A percentile compares a stretch with the other conserved stretches of the same genome.
Conservation (phyloP, 805 yeast species). For the Saccharomycopsis microspora region DNA sequence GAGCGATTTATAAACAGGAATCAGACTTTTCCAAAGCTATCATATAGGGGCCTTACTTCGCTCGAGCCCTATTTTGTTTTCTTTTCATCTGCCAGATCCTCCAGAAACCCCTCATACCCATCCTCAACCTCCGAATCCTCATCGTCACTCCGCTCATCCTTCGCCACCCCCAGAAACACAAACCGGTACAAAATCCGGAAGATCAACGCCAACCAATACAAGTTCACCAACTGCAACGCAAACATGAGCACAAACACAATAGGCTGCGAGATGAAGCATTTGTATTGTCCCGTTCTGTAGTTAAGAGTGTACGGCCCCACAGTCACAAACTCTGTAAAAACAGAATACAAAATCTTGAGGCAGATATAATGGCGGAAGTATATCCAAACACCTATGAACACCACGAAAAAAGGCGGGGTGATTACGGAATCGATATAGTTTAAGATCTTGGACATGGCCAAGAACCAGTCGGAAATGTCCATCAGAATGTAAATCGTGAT, state of each 20-base stretch:
- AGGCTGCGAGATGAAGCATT: slow-evolving; percentile 91
- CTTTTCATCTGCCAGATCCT: slow-evolving; percentile 5
- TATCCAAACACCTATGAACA: slow-evolving; percentile 68
- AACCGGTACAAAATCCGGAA: slow-evolving; percentile 65
- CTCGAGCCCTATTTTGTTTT: neutral
- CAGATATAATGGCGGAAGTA: slow-evolving; percentile 85
- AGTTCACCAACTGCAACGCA: slow-evolving; percentile 76
- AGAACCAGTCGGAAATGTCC: slow-evolving; percentile 90
- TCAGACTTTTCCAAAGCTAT: no score
- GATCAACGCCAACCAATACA: slow-evolving; percentile 81
- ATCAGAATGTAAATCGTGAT: slow-evolving; percentile 81
- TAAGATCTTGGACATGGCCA: slow-evolving; percentile 74
- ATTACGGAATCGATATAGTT: slow-evolving; percentile 67
- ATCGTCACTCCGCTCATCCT: slow-evolving; percentile 82
- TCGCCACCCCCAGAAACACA: slow-evolving; percentile 44
- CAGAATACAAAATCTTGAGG: slow-evolving; percentile 70
- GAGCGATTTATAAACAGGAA: no score
- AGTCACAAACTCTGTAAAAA: slow-evolving; percentile 73
- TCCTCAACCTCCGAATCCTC: slow-evolving; percentile 42
- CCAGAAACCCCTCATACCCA: slow-evolving; percentile 11
- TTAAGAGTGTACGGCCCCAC: slow-evolving; percentile 75
- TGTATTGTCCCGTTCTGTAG: slow-evolving; percentile 88
- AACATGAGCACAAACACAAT: slow-evolving; percentile 70
- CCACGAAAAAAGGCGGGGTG: slow-evolving; percentile 53
- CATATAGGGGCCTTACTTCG: no score